Conservation (phyloP, 441 rosid genomes). For the Brassica balearica region DNA sequence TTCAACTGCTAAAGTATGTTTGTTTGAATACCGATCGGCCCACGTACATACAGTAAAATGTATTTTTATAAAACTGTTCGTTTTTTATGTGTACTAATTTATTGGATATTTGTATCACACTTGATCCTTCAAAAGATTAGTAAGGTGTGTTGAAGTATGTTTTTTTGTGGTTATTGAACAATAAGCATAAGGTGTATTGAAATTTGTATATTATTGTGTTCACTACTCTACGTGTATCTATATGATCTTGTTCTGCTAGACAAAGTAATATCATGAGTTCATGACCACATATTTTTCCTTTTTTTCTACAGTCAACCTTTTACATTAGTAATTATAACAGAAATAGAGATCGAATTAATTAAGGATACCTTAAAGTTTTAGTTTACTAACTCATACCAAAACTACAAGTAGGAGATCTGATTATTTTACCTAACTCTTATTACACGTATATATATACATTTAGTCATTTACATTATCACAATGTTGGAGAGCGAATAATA, state of each 20-base stretch:
- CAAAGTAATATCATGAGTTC: not conserved
- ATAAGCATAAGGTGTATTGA: not conserved
- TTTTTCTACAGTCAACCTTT: not conserved
- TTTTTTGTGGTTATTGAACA: not conserved
- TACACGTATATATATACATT: not conserved
- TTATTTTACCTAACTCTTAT: not conserved
- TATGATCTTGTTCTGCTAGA: not conserved
- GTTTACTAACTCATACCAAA: not conserved
- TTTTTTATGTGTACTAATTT: too few species aligned
- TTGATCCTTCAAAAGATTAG: too few species aligned
- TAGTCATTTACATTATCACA: not conserved
- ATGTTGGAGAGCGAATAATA: not conserved
- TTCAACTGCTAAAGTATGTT: not conserved
- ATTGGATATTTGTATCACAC: too few species aligned
- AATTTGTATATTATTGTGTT: not conserved
- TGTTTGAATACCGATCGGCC: slow-evolving; percentile 6
- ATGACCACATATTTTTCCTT: not conserved
- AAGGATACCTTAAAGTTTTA: not conserved
- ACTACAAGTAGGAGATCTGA: not conserved
- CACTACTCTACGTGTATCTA: not conserved
- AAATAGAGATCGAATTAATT: too few species aligned
- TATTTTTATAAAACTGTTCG: not conserved
- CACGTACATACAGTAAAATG: not conserved
- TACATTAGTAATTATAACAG: not conserved
- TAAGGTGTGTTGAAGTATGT: too few species aligned